Percentiles rank a stretch among this genome's conserved stretches.
phyloP scores from a whole-genome alignment of 495 filamentous ascomycete genomes.

The Aspergillus incahuasiensis region DNA sequence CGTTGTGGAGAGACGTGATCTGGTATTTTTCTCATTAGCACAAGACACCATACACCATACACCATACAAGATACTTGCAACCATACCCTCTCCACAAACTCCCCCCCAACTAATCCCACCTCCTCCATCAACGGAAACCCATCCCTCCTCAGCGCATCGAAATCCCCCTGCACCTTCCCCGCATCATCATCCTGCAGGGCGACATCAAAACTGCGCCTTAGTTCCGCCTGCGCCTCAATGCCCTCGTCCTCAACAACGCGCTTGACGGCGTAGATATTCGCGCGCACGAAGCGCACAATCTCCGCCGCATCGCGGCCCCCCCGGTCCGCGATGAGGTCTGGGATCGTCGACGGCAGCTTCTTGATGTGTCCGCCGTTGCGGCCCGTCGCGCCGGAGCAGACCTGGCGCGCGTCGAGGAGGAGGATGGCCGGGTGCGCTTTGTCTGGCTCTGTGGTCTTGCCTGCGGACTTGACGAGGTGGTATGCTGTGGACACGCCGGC shows the following conservation, averaged over 20 bases:
- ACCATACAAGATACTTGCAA: too few species aligned
- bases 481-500: conserved; percentile 60
- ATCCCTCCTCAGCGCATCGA: too few species aligned
- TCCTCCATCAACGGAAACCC: too few species aligned
- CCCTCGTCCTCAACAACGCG: conserved; percentile 29
- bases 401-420: conserved; percentile 34
- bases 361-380: conserved; percentile 36
- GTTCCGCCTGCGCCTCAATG: conserved; percentile 39
- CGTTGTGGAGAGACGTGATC: conserved; percentile 26
- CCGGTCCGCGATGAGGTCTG: conserved; percentile 2
- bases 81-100: too few species aligned
- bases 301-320: conserved; percentile 4
- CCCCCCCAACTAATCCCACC: too few species aligned
- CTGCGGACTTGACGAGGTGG: conserved; percentile 45
- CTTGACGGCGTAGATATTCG: conserved; percentile 29
- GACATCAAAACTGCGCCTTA: conserved; percentile 36
- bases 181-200: not conserved
- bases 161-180: too few species aligned
- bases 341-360: conserved; percentile 26
- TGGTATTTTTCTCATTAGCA: too few species aligned
- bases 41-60: too few species aligned
- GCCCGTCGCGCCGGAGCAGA: conserved; percentile 39
- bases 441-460: too few species aligned
- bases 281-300: conserved; percentile 29
- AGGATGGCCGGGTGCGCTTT: conserved; percentile 14